Base-by-base conservation (phyloP, 1,139 yeast genomes). In the Magnusiomyces tetraspermus region DNA sequence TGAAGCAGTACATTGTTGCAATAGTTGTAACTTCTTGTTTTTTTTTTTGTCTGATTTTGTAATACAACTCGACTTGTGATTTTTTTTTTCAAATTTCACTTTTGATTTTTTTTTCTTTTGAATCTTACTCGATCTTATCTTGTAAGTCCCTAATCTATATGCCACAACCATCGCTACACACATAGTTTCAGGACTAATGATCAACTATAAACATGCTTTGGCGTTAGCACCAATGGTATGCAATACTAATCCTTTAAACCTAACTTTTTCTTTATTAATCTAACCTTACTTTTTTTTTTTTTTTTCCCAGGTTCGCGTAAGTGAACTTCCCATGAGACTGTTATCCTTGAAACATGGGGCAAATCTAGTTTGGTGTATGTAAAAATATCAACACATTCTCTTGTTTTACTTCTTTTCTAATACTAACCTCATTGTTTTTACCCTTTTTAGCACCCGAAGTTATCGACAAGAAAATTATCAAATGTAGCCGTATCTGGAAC, bases 251-350 rank as follows among this genome's bases (percentile, higher is more conserved):
- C 11, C 26, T 38, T 36, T 41, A 21, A 8, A 6, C 11, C 26
- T n/a, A 11, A 13, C 23, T 15, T 24, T 40, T 47, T 46, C 49
- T 19, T 26, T 13, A n/a, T 26, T 15, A 30, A 30, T 28, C 46
- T 31, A 21, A 43, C 33, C 2, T n/a, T n/a, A n/a, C n/a, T n/a
- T n/a, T n/a, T n/a, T n/a, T n/a, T n/a, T n/a, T n/a, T n/a, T n/a
- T n/a, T n/a, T n/a, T 24, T 5, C 26, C 19, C 24, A 61, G 70
- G 96, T 92, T 53, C 76, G 98, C 46, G 85, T 92, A 47, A 95
- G 97, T 15, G 98, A 92, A 70, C 77, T 92, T 19, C 97, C 98
- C 8, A 83, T 90, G 15, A 74, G 98, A 51, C 73, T 90, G 11
- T 67, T 90, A 60, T 82, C 96, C 0, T 73, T 92, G 33, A 78